Evolutionary conservation across 768 basidiomycete genomes (phyloP).

Genomic region (Sistotremastrum suecicum): DNA sequence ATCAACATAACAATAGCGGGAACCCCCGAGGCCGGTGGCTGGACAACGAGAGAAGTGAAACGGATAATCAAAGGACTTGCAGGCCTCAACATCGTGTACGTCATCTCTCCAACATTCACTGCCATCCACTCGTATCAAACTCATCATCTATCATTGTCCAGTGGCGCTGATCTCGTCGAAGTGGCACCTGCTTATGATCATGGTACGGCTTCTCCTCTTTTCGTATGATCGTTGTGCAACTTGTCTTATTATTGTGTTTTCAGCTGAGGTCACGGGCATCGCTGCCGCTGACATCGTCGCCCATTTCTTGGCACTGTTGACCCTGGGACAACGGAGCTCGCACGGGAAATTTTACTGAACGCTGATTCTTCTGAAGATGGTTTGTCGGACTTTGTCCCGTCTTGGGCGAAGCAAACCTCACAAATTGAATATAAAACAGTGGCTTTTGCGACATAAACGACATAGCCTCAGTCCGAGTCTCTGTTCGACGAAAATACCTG

Average conservation of each 20-base stretch:
- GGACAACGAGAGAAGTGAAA: slow-evolving; percentile 74
- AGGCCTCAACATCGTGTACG: slow-evolving; percentile 70
- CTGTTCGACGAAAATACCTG: no score
- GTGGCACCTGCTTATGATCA: slow-evolving; percentile 64
- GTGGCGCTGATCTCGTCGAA: slow-evolving; percentile 62
- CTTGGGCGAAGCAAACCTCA: no score
- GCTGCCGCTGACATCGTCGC: slow-evolving; percentile 57
- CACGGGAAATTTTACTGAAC: no score
- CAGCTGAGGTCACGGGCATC: slow-evolving; percentile 55
- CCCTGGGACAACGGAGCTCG: no score
- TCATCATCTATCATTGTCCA: slow-evolving; percentile 14
- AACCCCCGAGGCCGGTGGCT: slow-evolving; percentile 75
- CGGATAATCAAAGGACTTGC: slow-evolving; percentile 66
- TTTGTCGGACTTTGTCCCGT: no score
- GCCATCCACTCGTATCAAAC: background rate
- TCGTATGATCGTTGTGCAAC: background rate
- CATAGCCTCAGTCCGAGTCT: no score
- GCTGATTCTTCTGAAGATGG: no score
- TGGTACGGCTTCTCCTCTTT: slow-evolving; percentile 23
- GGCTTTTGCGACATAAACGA: no score
- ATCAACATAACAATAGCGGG: slow-evolving; percentile 51
- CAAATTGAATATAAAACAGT: no score
- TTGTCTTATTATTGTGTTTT: slow-evolving; percentile 1
- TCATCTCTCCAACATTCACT: no score
- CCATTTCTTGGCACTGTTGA: slow-evolving; percentile 55